These are phyloP conservation scores for Lentinula guzmanii DNA, from an alignment of 768 basidiomycete species.

Conservation along the genomic window DNA sequence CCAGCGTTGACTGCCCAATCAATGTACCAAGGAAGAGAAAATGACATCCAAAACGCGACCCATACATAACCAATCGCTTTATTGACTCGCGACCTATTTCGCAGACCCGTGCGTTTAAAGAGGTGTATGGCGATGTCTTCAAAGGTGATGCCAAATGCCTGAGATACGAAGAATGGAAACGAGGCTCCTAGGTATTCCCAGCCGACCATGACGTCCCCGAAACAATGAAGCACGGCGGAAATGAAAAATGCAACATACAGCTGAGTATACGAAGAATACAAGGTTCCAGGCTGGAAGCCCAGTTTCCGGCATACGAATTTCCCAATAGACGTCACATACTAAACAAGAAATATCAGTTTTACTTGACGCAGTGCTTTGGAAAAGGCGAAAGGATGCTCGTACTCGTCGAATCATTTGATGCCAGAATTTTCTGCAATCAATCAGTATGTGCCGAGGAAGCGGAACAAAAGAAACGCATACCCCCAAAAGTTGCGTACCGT, in stretches of 20 bases:
- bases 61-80: not conserved
- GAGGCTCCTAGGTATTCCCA: not conserved
- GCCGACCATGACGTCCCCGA: not conserved
- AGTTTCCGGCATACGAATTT: not conserved
- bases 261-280: not conserved
- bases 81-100: not conserved
- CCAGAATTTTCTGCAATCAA: not conserved
- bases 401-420: slow-evolving; percentile 2
- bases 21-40: not conserved
- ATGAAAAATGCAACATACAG: slow-evolving; percentile 1
- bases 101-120: not conserved
- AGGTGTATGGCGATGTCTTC: not conserved
- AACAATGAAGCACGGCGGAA: not conserved
- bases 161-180: not conserved
- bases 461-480: not conserved
- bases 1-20: not conserved
- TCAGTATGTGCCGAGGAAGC: not conserved
- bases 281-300: not conserved
- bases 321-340: not conserved
- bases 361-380: not conserved
- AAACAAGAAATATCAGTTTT: not conserved
- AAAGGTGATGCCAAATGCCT: not conserved
- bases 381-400: not conserved
- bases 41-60: not conserved
- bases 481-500: not conserved